Evolutionary conservation across 78 protist species (phyloP).

Genomic region (Abeoforma whisleri): DNA sequence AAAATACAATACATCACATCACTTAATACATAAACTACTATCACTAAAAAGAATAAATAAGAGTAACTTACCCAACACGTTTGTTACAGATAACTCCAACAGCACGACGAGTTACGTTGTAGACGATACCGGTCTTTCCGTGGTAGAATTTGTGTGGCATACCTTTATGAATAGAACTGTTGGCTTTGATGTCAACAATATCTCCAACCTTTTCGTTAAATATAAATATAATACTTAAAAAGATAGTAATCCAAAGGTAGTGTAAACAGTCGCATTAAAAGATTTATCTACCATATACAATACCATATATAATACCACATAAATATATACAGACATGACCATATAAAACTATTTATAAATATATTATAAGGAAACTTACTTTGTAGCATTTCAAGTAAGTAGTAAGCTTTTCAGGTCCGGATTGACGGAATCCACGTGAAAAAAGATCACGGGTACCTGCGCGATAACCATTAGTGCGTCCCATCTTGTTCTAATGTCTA

Average conservation of each 20-base stretch:
- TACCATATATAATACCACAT: neutral
- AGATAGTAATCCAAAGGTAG: constrained; percentile 10
- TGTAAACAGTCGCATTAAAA: no score
- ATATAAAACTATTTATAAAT: neutral
- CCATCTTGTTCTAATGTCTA: constrained; percentile 3
- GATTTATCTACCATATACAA: no score
- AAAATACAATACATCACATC: no score
- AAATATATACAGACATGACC: neutral
- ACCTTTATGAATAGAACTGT: constrained; percentile 91
- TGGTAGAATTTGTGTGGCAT: constrained; percentile 99
- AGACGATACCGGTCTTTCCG: constrained; percentile 97
- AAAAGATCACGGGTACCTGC: constrained; percentile 84
- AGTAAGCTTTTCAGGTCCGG: constrained; percentile 68
- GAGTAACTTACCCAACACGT: constrained; percentile 55
- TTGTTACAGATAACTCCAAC: constrained; percentile 97
- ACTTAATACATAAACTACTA: no score
- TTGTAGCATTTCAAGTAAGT: constrained; percentile 68
- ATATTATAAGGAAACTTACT: no score
- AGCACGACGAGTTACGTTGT: constrained; percentile 93
- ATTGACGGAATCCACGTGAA: constrained; percentile 73
- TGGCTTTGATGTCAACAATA: constrained; percentile 54
- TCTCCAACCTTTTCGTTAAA: no score
- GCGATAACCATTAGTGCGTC: constrained; percentile 75
- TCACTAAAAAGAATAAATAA: no score
- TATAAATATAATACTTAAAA: no score